These are phyloP conservation scores for Hydnum rufescens DNA, from an alignment of 768 basidiomycete genomes.

Conservation along the genomic window DNA sequence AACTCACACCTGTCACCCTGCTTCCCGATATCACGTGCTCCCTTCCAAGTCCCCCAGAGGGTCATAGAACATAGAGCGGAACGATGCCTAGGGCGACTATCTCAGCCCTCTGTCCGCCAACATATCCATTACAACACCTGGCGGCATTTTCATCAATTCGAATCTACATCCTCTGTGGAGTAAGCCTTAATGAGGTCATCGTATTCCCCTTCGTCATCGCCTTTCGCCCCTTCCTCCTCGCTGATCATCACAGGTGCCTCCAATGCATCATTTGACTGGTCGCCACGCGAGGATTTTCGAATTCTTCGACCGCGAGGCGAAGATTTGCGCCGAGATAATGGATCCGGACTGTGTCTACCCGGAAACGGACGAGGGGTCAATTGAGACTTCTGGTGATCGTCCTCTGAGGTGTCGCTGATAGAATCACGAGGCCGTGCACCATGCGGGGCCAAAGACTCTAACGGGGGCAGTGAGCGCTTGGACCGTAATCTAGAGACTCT, in stretches of 20 bases:
- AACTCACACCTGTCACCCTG: too few species aligned
- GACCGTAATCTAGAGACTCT: not conserved
- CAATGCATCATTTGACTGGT: not conserved
- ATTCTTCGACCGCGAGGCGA: not conserved
- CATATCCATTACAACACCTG: too few species aligned
- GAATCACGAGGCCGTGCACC: not conserved
- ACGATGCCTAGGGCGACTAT: too few species aligned
- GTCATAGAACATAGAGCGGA: too few species aligned
- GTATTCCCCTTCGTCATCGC: slow-evolving; percentile 10
- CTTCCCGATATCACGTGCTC: too few species aligned
- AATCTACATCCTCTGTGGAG: slow-evolving; percentile 7
- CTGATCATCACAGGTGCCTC: slow-evolving; percentile 5
- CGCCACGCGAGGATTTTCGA: not conserved
- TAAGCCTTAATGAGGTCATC: slow-evolving; percentile 8
- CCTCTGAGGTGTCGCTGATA: not conserved
- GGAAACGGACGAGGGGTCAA: not conserved
- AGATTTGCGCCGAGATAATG: not conserved
- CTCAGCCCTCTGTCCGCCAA: too few species aligned
- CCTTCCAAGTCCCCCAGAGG: too few species aligned
- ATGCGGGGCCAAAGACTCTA: too few species aligned
- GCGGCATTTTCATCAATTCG: not conserved
- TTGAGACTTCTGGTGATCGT: too few species aligned
- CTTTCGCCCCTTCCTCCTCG: slow-evolving; percentile 10
- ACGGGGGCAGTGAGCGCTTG: not conserved
- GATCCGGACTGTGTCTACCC: not conserved